phyloP scores from a whole-genome alignment of 331 rosid species.

The Saraca asoca region DNA sequence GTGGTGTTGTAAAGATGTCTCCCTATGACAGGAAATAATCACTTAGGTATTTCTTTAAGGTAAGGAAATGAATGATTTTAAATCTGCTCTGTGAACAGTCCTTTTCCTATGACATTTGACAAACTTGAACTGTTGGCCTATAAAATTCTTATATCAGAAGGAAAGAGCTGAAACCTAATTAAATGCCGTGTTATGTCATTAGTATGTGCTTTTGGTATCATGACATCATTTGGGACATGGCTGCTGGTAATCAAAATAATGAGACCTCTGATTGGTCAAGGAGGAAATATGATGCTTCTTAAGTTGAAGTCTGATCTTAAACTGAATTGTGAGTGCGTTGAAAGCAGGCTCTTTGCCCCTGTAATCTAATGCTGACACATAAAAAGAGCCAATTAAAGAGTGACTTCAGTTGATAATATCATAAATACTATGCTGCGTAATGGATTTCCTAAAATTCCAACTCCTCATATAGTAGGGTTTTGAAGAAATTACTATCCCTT shows the following conservation, averaged over 20 bases:
- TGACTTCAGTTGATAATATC: background rate
- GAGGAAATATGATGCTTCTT: background rate
- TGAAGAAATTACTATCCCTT: background rate
- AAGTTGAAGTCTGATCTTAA: background rate
- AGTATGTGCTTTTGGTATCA: constrained; percentile 2
- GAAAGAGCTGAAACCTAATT: constrained; percentile 7
- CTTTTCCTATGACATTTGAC: constrained; percentile 3
- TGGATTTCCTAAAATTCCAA: background rate
- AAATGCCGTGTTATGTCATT: background rate
- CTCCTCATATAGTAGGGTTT: background rate
- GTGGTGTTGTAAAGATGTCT: constrained; percentile 21
- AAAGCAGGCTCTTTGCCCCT: constrained; percentile 16
- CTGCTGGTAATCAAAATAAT: background rate
- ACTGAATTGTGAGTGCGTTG: background rate
- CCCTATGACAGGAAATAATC: constrained; percentile 9
- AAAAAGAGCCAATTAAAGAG: constrained; percentile 3
- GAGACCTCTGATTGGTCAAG: constrained; percentile 25
- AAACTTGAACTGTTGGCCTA: constrained; percentile 10
- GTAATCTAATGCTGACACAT: constrained; percentile 23
- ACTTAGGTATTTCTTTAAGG: constrained; percentile 2
- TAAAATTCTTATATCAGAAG: background rate
- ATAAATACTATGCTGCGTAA: background rate
- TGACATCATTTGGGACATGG: background rate
- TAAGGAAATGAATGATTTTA: background rate
- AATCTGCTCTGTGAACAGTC: background rate